A percentile compares a stretch with the other conserved stretches of the same genome.
These are phyloP conservation scores for Proteromonas lacertae DNA, from an alignment of 352 stramenopile species.

Conservation along the genomic window DNA sequence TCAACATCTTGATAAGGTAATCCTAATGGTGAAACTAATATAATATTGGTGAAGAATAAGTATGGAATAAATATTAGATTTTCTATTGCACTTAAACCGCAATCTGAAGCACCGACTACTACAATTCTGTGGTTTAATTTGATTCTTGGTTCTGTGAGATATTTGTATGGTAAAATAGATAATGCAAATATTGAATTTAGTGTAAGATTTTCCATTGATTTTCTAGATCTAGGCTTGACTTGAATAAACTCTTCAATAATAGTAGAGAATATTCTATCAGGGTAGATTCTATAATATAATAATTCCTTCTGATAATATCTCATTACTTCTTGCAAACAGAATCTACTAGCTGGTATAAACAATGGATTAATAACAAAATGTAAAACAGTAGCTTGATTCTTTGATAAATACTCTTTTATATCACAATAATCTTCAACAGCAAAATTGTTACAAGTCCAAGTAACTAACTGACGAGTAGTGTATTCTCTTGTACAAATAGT, in stretches of 20 bases:
- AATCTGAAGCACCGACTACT: too few relatives aligned
- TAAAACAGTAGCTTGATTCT: constrained; percentile 20
- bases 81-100: too few relatives aligned
- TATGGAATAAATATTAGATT: too few relatives aligned
- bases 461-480: background rate
- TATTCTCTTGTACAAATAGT: background rate
- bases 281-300: constrained; percentile 10
- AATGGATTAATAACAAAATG: constrained; percentile 26
- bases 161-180: too few relatives aligned
- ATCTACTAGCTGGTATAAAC: constrained; percentile 16
- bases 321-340: constrained; percentile 29
- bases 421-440: constrained; percentile 17
- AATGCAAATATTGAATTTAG: too few relatives aligned
- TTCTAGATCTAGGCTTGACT: constrained; percentile 4
- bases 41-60: too few relatives aligned
- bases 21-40: too few relatives aligned
- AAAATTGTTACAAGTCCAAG: constrained; percentile 8
- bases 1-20: too few relatives aligned
- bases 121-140: too few relatives aligned
- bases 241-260: constrained; percentile 8
- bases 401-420: constrained; percentile 20
- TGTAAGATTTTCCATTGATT: background rate
- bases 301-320: constrained; percentile 25
- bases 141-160: too few relatives aligned
- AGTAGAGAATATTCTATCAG: background rate